These are phyloP conservation scores for Neurospora sp. DNA, from an alignment of 495 filamentous ascomycete genomes.

Conservation along the genomic window DNA sequence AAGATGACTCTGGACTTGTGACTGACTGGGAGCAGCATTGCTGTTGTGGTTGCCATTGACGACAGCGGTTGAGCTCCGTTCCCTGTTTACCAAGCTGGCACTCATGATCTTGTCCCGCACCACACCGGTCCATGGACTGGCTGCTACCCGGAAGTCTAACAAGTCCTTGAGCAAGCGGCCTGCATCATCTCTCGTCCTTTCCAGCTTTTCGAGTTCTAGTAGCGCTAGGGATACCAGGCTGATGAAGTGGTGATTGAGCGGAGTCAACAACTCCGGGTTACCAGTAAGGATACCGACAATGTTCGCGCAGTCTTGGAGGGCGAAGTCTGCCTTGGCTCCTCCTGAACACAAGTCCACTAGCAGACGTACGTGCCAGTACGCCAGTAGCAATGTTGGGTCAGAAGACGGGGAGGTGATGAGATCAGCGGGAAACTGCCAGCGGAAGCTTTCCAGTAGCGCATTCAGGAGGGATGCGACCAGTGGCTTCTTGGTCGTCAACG, in stretches of 20 bases:
- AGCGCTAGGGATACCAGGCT: slow-evolving; percentile 60
- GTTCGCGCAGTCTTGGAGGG: slow-evolving; percentile 53
- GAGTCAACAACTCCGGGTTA: slow-evolving; percentile 46
- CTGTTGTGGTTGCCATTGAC: not conserved
- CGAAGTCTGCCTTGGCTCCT: slow-evolving; percentile 29
- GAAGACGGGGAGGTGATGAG: slow-evolving; percentile 20
- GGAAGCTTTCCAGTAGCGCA: slow-evolving; percentile 34
- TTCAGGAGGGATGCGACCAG: slow-evolving; percentile 17
- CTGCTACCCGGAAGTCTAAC: slow-evolving; percentile 22
- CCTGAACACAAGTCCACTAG: slow-evolving; percentile 48
- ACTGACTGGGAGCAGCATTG: slow-evolving; percentile 4
- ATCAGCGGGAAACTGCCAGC: slow-evolving; percentile 33
- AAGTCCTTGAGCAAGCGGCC: slow-evolving; percentile 22
- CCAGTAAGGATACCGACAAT: slow-evolving; percentile 45
- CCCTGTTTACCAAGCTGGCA: slow-evolving; percentile 11
- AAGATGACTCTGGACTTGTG: slow-evolving; percentile 15
- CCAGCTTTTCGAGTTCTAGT: slow-evolving; percentile 45
- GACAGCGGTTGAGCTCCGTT: not conserved
- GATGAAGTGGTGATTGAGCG: slow-evolving; percentile 65
- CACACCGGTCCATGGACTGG: slow-evolving; percentile 34
- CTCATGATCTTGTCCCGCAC: slow-evolving; percentile 38
- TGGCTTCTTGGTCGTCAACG: slow-evolving; percentile 3
- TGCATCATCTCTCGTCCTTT: slow-evolving; percentile 25
- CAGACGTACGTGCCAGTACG: slow-evolving; percentile 65
- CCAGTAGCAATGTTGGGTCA: slow-evolving; percentile 49